Conservation (phyloP, 225 moss, liverwort and hornwort genomes). For the Polytrichum formosum region DNA sequence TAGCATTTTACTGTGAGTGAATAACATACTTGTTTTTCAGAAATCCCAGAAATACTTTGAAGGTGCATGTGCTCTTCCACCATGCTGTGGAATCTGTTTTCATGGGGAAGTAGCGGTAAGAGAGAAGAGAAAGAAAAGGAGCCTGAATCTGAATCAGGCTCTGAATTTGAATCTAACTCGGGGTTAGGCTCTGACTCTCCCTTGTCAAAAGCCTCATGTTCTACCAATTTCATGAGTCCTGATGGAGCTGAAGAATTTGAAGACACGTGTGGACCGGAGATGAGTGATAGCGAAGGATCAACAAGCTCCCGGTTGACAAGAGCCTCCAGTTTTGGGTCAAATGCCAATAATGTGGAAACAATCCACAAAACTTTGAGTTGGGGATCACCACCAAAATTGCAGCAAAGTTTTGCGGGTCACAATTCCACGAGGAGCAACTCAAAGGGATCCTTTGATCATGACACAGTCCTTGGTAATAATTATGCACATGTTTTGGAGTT, state of each 20-base stretch:
- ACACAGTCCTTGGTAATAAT: no score
- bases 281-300: constrained; percentile 14
- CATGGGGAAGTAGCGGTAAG: no score
- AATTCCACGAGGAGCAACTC: not conserved
- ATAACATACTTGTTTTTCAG: no score
- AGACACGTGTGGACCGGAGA: constrained; percentile 12
- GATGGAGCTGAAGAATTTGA: constrained; percentile 35
- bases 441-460: no score
- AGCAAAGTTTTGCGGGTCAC: constrained; percentile 40
- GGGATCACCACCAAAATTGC: constrained; percentile 32
- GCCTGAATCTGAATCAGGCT: constrained; percentile 9
- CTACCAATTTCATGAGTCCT: constrained; percentile 8
- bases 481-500: no score
- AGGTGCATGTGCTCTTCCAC: no score
- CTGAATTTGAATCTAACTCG: no score
- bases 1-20: no score
- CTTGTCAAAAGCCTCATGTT: not conserved
- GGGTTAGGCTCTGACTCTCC: no score
- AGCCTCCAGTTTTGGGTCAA: constrained; percentile 16
- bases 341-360: constrained; percentile 13
- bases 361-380: constrained; percentile 22
- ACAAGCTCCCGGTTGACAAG: constrained; percentile 19
- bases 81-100: no score
- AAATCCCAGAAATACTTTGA: no score
- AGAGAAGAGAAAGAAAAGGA: constrained; percentile 34